Evolutionary conservation across 176 grass and related monocot genomes (phyloP).

Genomic region (Avena insularis): DNA sequence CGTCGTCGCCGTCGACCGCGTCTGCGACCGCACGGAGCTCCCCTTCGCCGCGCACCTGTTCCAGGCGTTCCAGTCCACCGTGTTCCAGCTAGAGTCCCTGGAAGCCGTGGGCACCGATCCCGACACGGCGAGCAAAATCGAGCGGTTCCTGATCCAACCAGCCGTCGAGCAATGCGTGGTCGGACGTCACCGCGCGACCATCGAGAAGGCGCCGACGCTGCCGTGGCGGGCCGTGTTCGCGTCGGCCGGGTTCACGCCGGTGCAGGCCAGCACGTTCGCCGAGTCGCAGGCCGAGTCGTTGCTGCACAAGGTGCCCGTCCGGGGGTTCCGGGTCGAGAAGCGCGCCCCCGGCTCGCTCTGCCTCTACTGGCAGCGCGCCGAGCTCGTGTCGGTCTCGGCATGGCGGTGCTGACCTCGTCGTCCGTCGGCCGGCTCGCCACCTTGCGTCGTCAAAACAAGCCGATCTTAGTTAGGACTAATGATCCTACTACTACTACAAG

Average conservation of each 20-base stretch:
- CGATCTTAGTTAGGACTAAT: slow-evolving; percentile 73
- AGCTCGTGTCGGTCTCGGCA: slow-evolving; percentile 79
- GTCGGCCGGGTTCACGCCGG: slow-evolving; percentile 66
- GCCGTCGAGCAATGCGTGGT: slow-evolving; percentile 63
- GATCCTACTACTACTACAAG: slow-evolving; percentile 51
- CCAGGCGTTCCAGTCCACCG: slow-evolving; percentile 73
- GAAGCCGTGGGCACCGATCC: slow-evolving; percentile 65
- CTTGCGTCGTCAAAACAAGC: slow-evolving; percentile 11
- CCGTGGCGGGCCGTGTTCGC: slow-evolving; percentile 67
- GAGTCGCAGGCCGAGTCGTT: slow-evolving; percentile 91
- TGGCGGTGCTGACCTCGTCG: slow-evolving; percentile 68
- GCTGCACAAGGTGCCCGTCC: slow-evolving; percentile 66
- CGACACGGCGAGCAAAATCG: slow-evolving; percentile 63
- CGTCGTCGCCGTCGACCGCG: slow-evolving; percentile 79
- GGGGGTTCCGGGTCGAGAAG: slow-evolving; percentile 89
- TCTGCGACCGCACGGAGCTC: slow-evolving; percentile 73
- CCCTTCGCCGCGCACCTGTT: slow-evolving; percentile 72
- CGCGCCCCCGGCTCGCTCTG: slow-evolving; percentile 66
- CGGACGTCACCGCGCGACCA: slow-evolving; percentile 53
- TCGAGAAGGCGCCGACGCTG: slow-evolving; percentile 37
- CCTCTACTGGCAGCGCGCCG: slow-evolving; percentile 84
- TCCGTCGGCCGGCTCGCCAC: neutral
- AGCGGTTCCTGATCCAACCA: slow-evolving; percentile 74
- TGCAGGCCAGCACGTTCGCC: slow-evolving; percentile 76
- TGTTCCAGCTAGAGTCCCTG: slow-evolving; percentile 76